Conservation (phyloP, 495 filamentous ascomycete genomes). For the Neurospora africana region DNA sequence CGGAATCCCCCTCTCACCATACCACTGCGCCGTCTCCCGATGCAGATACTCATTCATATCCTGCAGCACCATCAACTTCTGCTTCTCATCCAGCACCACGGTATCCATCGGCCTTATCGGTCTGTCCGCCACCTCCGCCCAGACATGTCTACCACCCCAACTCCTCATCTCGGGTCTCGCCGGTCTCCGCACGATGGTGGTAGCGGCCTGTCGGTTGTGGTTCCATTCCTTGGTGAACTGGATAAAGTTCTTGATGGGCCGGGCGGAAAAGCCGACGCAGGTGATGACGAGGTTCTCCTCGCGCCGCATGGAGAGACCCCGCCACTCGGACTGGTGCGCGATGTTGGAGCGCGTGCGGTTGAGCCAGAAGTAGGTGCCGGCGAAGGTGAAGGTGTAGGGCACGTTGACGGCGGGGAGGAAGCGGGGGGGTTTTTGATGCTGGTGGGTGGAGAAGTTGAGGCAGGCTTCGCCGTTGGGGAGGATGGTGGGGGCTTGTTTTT, state of each 20-base stretch:
- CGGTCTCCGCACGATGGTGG: slow-evolving; percentile 1
- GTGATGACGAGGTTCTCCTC: slow-evolving; percentile 31
- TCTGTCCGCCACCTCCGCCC: slow-evolving; percentile 57
- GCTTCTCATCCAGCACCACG: slow-evolving; percentile 64
- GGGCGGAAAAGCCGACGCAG: slow-evolving; percentile 33
- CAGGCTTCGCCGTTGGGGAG: slow-evolving; percentile 22
- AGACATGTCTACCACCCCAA: slow-evolving; percentile 35
- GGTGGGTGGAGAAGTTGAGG: slow-evolving; percentile 37
- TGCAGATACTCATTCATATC: slow-evolving; percentile 89
- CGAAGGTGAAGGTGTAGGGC: slow-evolving; percentile 31
- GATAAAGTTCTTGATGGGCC: slow-evolving; percentile 54
- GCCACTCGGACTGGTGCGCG: background rate
- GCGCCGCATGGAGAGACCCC: background rate
- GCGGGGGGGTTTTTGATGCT: slow-evolving; percentile 24
- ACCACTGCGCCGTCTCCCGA: slow-evolving; percentile 61
- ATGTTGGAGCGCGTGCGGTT: slow-evolving; percentile 17
- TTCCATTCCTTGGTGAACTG: slow-evolving; percentile 44
- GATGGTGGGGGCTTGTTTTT: slow-evolving; percentile 28
- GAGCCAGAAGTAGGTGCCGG: slow-evolving; percentile 27
- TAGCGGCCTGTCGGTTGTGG: slow-evolving; percentile 40
- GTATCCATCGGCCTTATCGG: slow-evolving; percentile 70
- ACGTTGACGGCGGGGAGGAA: slow-evolving; percentile 31
- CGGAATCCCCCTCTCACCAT: slow-evolving; percentile 77
- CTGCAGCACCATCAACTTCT: slow-evolving; percentile 60
- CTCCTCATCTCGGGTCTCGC: slow-evolving; percentile 16